phyloP scores from a whole-genome alignment of 2,329 filamentous ascomycete species.

The Cladophialophora yegresii region DNA sequence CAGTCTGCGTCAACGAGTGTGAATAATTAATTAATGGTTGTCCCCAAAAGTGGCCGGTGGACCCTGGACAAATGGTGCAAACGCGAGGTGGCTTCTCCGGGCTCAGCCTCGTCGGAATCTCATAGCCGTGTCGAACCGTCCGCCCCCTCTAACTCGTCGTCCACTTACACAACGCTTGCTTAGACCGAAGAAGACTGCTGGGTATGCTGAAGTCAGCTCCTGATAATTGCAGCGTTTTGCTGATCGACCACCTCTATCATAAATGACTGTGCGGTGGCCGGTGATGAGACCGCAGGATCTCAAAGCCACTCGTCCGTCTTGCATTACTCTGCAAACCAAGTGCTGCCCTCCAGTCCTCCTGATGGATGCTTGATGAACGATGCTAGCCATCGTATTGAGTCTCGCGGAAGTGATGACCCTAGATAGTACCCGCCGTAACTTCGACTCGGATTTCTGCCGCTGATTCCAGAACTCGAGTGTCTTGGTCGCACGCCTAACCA shows the following conservation, averaged over 20 bases:
- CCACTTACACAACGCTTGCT: not conserved
- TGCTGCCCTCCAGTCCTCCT: not conserved
- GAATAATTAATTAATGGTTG: not conserved
- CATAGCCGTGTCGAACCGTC: not conserved
- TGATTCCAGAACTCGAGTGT: not conserved
- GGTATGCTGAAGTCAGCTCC: not conserved
- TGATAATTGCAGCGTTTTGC: not conserved
- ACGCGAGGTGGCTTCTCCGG: slow-evolving; percentile 1
- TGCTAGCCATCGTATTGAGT: not conserved
- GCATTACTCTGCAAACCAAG: not conserved
- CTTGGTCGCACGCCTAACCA: not conserved
- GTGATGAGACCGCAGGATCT: not conserved
- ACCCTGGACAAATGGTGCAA: not conserved
- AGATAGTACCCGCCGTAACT: not conserved
- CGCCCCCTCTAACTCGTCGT: not conserved
- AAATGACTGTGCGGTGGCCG: not conserved
- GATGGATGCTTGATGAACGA: not conserved
- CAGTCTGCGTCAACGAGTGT: not conserved
- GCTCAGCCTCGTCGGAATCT: not conserved
- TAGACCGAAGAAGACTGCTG: not conserved
- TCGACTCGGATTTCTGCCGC: not conserved
- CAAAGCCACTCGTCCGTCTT: not conserved
- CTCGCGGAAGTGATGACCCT: not conserved
- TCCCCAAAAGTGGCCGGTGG: slow-evolving; percentile 1
- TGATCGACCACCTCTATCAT: not conserved